Evolutionary conservation across 2,329 filamentous ascomycete species (phyloP).

Genomic region (Talaromyces marneffei): DNA sequence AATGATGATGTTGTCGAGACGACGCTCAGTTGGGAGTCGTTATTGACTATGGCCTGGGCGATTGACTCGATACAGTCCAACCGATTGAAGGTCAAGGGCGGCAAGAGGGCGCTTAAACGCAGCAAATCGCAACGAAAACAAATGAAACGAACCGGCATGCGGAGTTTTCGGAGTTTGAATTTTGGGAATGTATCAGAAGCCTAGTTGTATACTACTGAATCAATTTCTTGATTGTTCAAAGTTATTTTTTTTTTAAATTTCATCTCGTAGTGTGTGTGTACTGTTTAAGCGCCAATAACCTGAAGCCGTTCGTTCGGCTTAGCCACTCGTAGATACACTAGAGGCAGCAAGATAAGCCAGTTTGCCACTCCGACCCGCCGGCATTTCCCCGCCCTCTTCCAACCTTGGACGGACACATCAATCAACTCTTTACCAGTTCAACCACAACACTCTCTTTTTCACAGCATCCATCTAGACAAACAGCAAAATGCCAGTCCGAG

Average conservation of each 20-base stretch:
- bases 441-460: not conserved
- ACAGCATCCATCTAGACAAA: not conserved
- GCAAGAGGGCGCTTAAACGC: slow-evolving; percentile 28
- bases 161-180: slow-evolving; percentile 36
- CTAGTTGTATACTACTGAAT: slow-evolving; percentile 24
- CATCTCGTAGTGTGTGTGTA: not conserved
- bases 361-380: not conserved
- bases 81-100: slow-evolving; percentile 26
- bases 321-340: too few species aligned
- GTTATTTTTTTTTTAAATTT: not conserved
- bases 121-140: not conserved
- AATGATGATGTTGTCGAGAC: slow-evolving; percentile 27
- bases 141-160: slow-evolving; percentile 27
- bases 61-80: slow-evolving; percentile 40
- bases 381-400: not conserved
- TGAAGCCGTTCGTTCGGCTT: too few species aligned
- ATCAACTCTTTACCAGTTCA: not conserved
- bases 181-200: slow-evolving; percentile 25
- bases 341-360: slow-evolving; percentile 1
- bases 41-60: slow-evolving; percentile 43
- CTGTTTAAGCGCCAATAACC: not conserved
- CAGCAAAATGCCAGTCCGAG: slow-evolving; percentile 35
- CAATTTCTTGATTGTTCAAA: not conserved
- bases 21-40: slow-evolving; percentile 39
- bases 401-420: not conserved